Evolutionary conservation across 2,329 filamentous ascomycete species (phyloP), one percentile per base, ranked within the genome.

Genomic region (Pseudocercospora vitis): DNA sequence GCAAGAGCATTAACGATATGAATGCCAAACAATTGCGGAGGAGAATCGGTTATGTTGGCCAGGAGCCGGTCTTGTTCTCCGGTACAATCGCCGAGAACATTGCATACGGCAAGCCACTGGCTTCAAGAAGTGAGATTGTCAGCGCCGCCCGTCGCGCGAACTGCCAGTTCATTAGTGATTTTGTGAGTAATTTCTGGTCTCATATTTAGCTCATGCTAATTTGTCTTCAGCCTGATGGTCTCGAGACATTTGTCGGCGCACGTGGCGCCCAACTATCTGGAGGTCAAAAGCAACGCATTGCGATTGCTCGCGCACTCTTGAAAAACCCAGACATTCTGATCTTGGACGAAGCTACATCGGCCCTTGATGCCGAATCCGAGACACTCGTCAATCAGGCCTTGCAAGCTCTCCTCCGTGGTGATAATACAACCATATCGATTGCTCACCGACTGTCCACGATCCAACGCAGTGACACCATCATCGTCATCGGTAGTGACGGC

Each of bases 261-360:
- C 83, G 94, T 60, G 94, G 94, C 28, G 91, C 92, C 1, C 92
- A 97, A 72, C 81, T 99, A 0, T 96, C 91, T 7, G 94, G 94
- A 48, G 94, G 94, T 0, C 94, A 99, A 73, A 97, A 97, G 75
- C 94, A 99, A 72, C 87, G 94, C 59, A 97, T 99, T 65, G 94
- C 94, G 31, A 99, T 99, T 70, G 94, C 94, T 4, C 84, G 95
- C 50, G 94, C 94, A 9, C 80, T 99, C 23, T 85, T 99, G 63
- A 97, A 97, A 73, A 84, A 96, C 59, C 95, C 95, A 0, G 94
- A 99, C 73, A 97, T 99, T 59, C 78, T 99, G 23, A 95, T 99
- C 56, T 82, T 99, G 0, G 94, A 99, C 68, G 94, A 99, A 78
- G 76, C 95, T 14, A 99, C 95, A 0, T 96, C 90, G 2, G 94